Conservation (phyloP, 78 protist genomes). For the Ministeria vibrans region DNA sequence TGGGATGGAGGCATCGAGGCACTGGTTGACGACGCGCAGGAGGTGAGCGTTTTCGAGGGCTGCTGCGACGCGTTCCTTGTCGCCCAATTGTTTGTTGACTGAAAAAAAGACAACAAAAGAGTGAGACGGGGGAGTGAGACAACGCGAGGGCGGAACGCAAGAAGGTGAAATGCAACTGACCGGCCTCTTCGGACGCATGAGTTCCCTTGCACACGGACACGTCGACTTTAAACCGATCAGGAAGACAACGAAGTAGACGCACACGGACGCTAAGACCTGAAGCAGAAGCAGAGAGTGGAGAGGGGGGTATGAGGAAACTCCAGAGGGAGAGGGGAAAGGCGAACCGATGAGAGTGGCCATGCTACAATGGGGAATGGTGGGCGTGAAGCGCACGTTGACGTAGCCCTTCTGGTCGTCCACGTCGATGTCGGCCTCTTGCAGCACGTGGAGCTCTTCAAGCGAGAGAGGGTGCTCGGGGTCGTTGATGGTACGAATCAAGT, state of each 20-base stretch:
- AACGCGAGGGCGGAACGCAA: neutral
- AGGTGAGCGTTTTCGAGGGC: slow-evolving; percentile 63
- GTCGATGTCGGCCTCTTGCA: neutral
- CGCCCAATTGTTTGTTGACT: slow-evolving; percentile 75
- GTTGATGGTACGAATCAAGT: slow-evolving; percentile 52
- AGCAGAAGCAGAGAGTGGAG: too few species aligned
- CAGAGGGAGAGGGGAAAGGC: too few species aligned
- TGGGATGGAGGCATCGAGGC: slow-evolving; percentile 18
- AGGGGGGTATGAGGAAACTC: too few species aligned
- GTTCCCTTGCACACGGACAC: slow-evolving; percentile 7
- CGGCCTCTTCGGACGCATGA: slow-evolving; percentile 11
- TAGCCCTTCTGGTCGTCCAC: neutral
- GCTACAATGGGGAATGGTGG: slow-evolving; percentile 66
- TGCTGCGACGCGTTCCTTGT: slow-evolving; percentile 80
- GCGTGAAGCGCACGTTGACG: slow-evolving; percentile 29
- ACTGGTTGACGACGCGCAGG: slow-evolving; percentile 45
- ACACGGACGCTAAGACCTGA: slow-evolving; percentile 37
- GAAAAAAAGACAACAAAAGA: neutral
- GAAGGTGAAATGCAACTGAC: neutral
- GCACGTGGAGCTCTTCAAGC: slow-evolving; percentile 62
- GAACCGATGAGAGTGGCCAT: slow-evolving; percentile 68
- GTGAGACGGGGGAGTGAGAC: neutral
- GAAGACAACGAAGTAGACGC: neutral
- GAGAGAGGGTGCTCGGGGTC: slow-evolving; percentile 86
- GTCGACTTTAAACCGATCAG: slow-evolving; percentile 21